These are phyloP conservation scores for Hemileia vastatrix DNA, from an alignment of 1,284 basidiomycete species.

Conservation along the genomic window DNA sequence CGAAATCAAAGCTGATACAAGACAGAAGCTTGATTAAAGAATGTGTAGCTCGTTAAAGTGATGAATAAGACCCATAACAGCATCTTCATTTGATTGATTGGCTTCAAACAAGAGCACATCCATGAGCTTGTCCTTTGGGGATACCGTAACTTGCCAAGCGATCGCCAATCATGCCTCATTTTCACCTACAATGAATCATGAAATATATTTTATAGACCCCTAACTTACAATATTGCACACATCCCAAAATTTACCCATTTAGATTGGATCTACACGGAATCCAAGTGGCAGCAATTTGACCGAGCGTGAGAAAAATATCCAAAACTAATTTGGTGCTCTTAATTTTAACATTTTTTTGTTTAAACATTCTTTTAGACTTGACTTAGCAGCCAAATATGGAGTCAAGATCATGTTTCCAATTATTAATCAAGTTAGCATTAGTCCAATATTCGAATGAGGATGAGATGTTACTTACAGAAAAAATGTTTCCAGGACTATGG, in stretches of 20 bases:
- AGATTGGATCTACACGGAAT: conserved; percentile 23
- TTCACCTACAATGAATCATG: background rate
- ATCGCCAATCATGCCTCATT: background rate
- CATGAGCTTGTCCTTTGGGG: background rate
- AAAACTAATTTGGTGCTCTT: background rate
- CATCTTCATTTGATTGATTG: background rate
- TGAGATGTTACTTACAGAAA: background rate
- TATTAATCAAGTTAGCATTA: conserved; percentile 19
- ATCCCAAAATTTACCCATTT: too few species aligned
- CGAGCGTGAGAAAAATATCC: conserved; percentile 6
- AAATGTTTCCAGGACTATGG: conserved; percentile 13
- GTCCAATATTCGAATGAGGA: background rate
- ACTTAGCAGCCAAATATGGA: conserved; percentile 14
- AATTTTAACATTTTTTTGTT: background rate
- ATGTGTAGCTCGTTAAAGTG: too few species aligned
- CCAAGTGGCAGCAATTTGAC: conserved; percentile 20
- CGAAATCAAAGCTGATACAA: too few species aligned
- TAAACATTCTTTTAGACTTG: background rate
- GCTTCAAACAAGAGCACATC: background rate
- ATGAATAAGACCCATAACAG: too few species aligned
- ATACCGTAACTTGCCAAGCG: background rate
- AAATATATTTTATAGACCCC: background rate
- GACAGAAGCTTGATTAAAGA: too few species aligned
- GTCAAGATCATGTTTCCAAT: conserved; percentile 22
- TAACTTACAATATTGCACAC: background rate